Percentiles rank a stretch among this genome's conserved stretches.
Conservation (phyloP, 225 moss, liverwort and hornwort genomes). For the Sphagnum contortum region DNA sequence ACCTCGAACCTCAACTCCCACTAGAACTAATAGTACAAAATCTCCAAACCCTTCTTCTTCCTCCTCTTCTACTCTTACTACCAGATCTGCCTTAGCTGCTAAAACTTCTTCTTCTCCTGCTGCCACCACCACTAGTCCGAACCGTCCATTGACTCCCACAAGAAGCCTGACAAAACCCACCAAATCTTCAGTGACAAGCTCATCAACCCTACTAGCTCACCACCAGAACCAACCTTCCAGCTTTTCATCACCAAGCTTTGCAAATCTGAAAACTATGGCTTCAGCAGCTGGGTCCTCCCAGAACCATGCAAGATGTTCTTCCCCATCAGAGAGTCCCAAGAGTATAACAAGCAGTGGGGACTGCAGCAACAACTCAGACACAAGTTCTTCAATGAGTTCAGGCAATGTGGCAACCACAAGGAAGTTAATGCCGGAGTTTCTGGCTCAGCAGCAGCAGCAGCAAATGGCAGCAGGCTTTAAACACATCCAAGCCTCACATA, state of each 20-base stretch:
- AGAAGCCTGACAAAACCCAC: constrained; percentile 10
- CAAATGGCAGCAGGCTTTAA: constrained; percentile 30
- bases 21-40: no score
- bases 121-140: constrained; percentile 1
- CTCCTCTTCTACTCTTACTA: no score
- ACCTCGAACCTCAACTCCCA: no score
- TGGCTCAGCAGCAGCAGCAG: constrained; percentile 16
- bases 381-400: constrained; percentile 1
- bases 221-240: constrained; percentile 10
- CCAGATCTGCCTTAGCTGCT: constrained; percentile 3
- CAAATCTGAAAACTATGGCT: constrained; percentile 18
- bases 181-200: constrained; percentile 9
- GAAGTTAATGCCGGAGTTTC: constrained; percentile 17
- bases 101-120: constrained; percentile 9
- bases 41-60: no score
- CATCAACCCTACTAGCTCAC: constrained; percentile 3
- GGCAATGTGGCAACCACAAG: constrained; percentile 9
- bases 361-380: constrained; percentile 7
- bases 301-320: constrained; percentile 6
- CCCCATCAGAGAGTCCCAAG: constrained; percentile 18
- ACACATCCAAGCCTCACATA: constrained; percentile 20
- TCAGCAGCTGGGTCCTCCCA: constrained; percentile 1
- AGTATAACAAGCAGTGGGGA: constrained; percentile 16
- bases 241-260: constrained; percentile 18
- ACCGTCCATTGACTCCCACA: constrained; percentile 9